Evolutionary conservation across 306 rosid species (phyloP), one percentile per base, ranked within the genome.

Genomic region (Sphenostylis stenocarpa): DNA sequence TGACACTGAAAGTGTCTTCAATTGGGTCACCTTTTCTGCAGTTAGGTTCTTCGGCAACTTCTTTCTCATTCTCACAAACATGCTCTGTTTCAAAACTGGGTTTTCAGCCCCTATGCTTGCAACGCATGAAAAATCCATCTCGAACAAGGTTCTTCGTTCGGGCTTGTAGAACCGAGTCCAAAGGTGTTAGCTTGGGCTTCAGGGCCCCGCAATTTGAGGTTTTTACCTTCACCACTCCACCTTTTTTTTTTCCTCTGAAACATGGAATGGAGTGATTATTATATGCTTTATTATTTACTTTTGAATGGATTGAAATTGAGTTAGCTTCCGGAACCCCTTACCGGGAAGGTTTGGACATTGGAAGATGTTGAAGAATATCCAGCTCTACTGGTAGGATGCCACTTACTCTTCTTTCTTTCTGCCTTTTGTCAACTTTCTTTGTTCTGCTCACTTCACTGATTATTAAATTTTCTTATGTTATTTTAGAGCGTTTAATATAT

Each of bases 251-350:
- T 26, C 28, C 20, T 7, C 73, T 77, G 8, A 26, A 64, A 23
- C 7, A 33, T 73, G 38, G 63, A 70, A 28, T 73, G 38, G 56
- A 70, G 34, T 76, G 7, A 4, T 49, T 73, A 49, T 23, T 73
- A 49, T 19, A 11, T 72, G 78, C 10, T 7, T 24, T 23, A 26
- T 41, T 70, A 26, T 41, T 17, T 45, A 6, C n/a, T 61, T 70
- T 65, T 21, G 16, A 29, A 77, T 85, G 72, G 44, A 52, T 75
- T 83, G 78, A 45, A 79, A 75, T 70, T 78, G 78, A 52, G 62
- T 71, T 78, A 93, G 97, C 88, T 93, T 80, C 83, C 97, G 38
- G 98, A 94, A 88, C 98, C 98, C 64, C 93, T 90, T 34, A 87
- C 97, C 9, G 97, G 95, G 78, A 90, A 85, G 82, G 84, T 87